Evolutionary conservation across 2,329 filamentous ascomycete species (phyloP), one percentile per base, ranked within the genome.

Genomic region (Elsinoe fawcettii): DNA sequence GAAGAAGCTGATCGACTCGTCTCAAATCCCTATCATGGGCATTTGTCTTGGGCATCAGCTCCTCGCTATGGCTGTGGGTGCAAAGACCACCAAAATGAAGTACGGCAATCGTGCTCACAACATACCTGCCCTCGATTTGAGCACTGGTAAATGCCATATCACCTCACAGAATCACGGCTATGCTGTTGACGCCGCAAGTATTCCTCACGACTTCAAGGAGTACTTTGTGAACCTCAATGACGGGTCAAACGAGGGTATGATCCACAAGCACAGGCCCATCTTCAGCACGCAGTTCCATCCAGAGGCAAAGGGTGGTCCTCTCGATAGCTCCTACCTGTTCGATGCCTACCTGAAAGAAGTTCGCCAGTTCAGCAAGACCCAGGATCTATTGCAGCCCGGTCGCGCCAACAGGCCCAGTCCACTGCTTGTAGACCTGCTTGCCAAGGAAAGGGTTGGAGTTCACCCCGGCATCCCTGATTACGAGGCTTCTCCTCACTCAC

Each of bases 181-280:
- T 68, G 93, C 92, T 43, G 88, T 99, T 59, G 92, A 97, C 69
- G 82, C 88, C 5, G 80, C 81, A 59, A 96, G 90, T 9, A 79
- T 99, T 39, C 83, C 88, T 56, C 78, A 76, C 57, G 90, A 96
- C 36, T 99, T 90, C 84, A 93, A 91, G 80, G 92, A 96, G 73
- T 97, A 95, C 80, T 99, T 97, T 71, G 86, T 95, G 74, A 97
- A 99, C 80, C 80, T 97, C 64, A 99, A 97, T 74, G 93, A 99
- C 70, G 89, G 90, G 61, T 92, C 87, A 73, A 99, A 99, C 73
- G 93, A 99, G 79, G 92, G 88, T 60, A 90, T 99, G 84, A 90
- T 96, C 71, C 93, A 99, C 81, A 90, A 87, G 75, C 87, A 88
- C 59, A 88, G 92, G 34, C 93, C 93, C 61, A 99, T 99, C 71